These are phyloP conservation scores for Gyrodon lividus DNA, from an alignment of 768 basidiomycete species.

Conservation along the genomic window DNA sequence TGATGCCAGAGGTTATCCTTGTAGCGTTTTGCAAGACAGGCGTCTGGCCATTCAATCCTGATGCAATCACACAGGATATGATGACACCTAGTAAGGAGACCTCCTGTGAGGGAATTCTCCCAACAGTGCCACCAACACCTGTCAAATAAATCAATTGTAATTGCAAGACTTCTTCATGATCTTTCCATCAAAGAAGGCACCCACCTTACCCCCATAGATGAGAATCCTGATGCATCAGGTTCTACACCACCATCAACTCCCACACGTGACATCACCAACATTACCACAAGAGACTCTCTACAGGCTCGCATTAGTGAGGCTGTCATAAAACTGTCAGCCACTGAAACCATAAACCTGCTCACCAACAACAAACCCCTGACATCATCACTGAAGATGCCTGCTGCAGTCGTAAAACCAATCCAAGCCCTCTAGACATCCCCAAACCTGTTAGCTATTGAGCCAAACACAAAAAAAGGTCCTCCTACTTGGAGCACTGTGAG, in stretches of 20 bases:
- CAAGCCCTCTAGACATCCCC: neutral
- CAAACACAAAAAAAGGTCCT: slow-evolving; percentile 3
- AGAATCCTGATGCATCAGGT: neutral
- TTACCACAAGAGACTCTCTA: neutral
- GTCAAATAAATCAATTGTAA: slow-evolving; percentile 1
- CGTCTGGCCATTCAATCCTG: slow-evolving; percentile 23
- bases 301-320: neutral
- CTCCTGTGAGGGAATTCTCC: neutral
- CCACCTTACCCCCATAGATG: neutral
- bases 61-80: slow-evolving; percentile 6
- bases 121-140: neutral
- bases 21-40: slow-evolving; percentile 30
- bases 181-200: neutral
- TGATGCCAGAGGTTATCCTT: slow-evolving; percentile 14
- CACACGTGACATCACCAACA: neutral
- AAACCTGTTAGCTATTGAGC: neutral
- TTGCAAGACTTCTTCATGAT: neutral
- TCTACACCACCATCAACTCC: neutral
- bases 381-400: neutral
- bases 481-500: neutral
- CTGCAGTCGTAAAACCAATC: neutral
- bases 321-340: neutral
- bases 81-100: no score
- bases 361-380: neutral
- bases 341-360: neutral